Evolutionary conservation across 2,329 filamentous ascomycete genomes (phyloP), one percentile per base, ranked within the genome.

Genomic region (Aspergillus aculeatinus): DNA sequence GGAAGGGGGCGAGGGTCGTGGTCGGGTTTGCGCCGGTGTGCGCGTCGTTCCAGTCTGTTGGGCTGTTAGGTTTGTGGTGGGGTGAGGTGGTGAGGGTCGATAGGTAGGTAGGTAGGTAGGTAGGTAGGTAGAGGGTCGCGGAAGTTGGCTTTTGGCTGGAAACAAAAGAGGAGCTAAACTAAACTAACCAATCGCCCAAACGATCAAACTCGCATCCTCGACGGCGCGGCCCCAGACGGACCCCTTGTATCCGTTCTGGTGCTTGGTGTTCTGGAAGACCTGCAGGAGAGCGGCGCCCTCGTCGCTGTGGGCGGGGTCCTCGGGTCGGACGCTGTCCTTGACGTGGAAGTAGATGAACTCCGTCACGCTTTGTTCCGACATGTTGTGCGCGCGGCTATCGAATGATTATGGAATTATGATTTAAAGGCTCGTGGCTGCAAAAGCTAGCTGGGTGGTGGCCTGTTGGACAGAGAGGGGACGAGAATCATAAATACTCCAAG

Each of bases 291-390:
- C 54, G 19, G 65, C 54, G n/a, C 75, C 76, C 48, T 70, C 69
- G 19, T 70, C 67, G 56, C 66, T 77, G 53, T 19, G 39, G 29
- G 63, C 63, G 16, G 71, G 70, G 42, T 76, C 74, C 63, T 77
- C 76, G 10, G 75, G 76, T 58, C 70, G 72, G 23, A 78, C 71
- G 33, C 69, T 65, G n/a, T 68, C 52, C 64, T 74, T 76, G 33
- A 76, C 58, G 27, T 71, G 71, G 68, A 78, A 73, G 60, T 70
- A 74, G 59, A 77, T 65, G 59, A 79, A 70, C 65, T 78, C 70
- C 52, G 65, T 72, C 64, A 73, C 66, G 55, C 62, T 60, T 44
- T 44, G 39, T 44, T 44, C 42, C 33, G 70, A 59, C 71, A 74
- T 73, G 47, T 49, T 65, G 12, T 16, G 6, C 16, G 39, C 33